Evolutionary conservation across 306 rosid species (phyloP), one percentile per base, ranked within the genome.

Genomic region (Chamaecrista fasciculata): DNA sequence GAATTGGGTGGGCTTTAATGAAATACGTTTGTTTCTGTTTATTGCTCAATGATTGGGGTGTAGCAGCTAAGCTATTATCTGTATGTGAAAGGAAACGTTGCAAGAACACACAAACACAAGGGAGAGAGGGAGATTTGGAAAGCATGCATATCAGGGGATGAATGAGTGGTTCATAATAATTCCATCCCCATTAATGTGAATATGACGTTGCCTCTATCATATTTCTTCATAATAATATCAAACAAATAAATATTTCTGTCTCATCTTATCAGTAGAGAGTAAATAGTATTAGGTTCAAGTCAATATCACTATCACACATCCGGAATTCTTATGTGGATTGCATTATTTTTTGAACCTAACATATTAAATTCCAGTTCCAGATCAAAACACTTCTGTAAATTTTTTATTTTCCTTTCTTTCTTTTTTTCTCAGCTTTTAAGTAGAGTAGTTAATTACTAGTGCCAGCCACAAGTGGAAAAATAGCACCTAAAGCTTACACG

Each of bases 201-300:
- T 68, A 23, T 61, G 58, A 60, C 71, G n/a, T n/a, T n/a, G n/a
- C n/a, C n/a, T n/a, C n/a, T n/a, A n/a, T n/a, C n/a, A 69, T 4
- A 15, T 20, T 25, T 44, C 21, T 6, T 55, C 6, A 20, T 43
- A 20, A 19, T 46, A 59, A 23, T 60, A 70, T 55, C 2, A 75
- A 66, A 60, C 2, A 75, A 66, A 60, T 39, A 11, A 40, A 34
- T 40, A 53, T 63, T 49, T 51, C 14, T 29, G 26, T 60, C 77
- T 59, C 70, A 25, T 52, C 55, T 34, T 21, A 33, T 73, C 23
- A 25, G 43, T 26, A 25, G 26, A 25, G 28, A 37, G 8, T 46
- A 59, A 43, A 64, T 59, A 28, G 43, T 51, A 60, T 82, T 82
- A 74, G 93, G 86, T 80, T 64, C 57, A 53, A 36, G 88, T 87